These are phyloP conservation scores for Carex arenaria DNA, from an alignment of 202 grass and related monocot genomes.

Conservation along the genomic window DNA sequence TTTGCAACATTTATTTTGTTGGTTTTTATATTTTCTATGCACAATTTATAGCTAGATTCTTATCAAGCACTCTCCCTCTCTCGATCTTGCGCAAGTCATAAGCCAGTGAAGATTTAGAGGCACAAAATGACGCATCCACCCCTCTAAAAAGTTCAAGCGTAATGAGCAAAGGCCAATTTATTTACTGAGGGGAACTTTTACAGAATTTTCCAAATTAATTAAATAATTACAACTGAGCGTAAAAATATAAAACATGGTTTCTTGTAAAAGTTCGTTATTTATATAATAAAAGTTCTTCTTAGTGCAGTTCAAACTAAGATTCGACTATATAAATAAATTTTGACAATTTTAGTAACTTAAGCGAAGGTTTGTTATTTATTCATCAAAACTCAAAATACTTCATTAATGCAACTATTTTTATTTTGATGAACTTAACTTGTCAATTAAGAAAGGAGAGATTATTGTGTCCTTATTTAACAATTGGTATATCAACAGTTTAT, in stretches of 20 bases:
- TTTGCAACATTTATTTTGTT: background rate
- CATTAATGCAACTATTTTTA: no score
- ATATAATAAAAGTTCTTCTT: background rate
- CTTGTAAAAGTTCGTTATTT: no score
- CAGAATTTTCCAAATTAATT: background rate
- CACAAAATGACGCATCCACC: background rate
- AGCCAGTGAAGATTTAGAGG: background rate
- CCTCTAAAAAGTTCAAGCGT: background rate
- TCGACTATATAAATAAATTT: background rate
- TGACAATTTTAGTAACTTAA: no score
- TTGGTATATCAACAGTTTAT: no score
- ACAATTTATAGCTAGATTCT: background rate
- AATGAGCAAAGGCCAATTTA: background rate
- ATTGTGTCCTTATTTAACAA: no score
- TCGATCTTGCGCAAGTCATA: background rate
- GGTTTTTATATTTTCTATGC: conserved; percentile 6
- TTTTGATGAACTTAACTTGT: no score
- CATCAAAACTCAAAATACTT: no score
- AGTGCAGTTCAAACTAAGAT: background rate
- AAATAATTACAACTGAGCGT: background rate
- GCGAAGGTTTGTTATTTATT: no score
- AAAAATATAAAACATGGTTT: background rate
- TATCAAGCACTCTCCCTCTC: conserved; percentile 1
- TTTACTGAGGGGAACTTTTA: background rate
- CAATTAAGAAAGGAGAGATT: no score